Conservation (phyloP, 2,329 filamentous ascomycete genomes). For the Cyphellophora europaea region DNA sequence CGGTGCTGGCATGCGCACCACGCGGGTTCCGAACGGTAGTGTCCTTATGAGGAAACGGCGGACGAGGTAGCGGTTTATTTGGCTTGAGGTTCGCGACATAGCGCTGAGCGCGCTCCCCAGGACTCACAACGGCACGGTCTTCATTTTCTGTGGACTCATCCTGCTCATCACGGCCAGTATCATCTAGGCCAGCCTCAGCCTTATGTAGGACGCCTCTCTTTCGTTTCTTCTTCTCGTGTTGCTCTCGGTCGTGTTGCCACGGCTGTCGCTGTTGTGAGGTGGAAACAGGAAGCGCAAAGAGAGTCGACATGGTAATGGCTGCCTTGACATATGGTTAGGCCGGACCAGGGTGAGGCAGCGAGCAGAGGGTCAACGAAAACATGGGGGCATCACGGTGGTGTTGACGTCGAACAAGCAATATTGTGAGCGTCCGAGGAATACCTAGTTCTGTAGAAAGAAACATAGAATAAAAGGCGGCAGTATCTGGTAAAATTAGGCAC, state of each 20-base stretch:
- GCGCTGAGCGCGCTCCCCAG: slow-evolving; percentile 33
- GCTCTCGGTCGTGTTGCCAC: neutral
- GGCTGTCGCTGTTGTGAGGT: neutral
- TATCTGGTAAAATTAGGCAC: no score
- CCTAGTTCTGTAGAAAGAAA: no score
- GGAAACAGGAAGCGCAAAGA: no score
- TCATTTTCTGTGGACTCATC: slow-evolving; percentile 6
- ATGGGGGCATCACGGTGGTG: no score
- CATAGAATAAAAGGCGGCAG: no score
- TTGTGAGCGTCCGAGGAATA: no score
- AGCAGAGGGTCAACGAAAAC: no score
- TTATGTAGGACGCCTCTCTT: neutral
- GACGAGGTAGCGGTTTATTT: slow-evolving; percentile 28
- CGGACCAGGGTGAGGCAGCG: no score
- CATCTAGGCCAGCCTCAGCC: neutral
- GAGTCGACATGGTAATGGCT: no score
- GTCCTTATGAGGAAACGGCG: slow-evolving; percentile 27
- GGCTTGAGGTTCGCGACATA: slow-evolving; percentile 30
- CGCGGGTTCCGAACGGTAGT: neutral
- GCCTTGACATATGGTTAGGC: no score
- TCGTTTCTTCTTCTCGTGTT: neutral
- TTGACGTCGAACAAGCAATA: no score
- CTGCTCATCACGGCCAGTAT: neutral
- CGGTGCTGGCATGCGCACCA: slow-evolving; percentile 12
- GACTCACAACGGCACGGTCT: slow-evolving; percentile 23